phyloP scores from a whole-genome alignment of 805 yeast species.

The Lipomyces starkeyi region DNA sequence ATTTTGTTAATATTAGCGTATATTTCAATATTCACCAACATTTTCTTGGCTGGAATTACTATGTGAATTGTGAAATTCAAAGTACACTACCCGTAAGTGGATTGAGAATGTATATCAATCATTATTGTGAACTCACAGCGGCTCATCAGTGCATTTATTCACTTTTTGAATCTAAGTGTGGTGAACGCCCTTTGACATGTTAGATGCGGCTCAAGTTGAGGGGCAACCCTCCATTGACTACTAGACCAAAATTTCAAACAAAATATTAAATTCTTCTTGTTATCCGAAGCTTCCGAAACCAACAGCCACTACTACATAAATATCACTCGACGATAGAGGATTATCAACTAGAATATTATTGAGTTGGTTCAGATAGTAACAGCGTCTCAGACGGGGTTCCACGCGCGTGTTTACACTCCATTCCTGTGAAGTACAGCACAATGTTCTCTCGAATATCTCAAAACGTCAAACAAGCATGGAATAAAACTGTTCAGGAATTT shows the following conservation, averaged over 20 bases:
- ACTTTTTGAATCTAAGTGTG: no score
- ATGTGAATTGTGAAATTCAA: no score
- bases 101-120: not conserved
- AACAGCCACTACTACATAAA: not conserved
- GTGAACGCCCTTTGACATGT: no score
- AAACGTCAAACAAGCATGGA: conserved; percentile 29
- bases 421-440: not conserved
- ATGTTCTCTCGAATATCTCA: conserved; percentile 22
- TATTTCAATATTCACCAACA: not conserved
- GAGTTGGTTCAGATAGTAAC: not conserved
- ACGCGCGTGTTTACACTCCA: not conserved
- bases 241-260: no score
- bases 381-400: not conserved
- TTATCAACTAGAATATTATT: not conserved
- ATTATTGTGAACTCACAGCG: no score
- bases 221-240: no score
- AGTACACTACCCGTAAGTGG: not conserved
- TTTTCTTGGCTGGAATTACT: not conserved
- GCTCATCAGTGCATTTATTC: no score
- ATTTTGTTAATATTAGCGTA: not conserved
- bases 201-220: no score
- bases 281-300: not conserved
- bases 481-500: conserved; percentile 28
- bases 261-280: no score
- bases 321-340: not conserved